Percentiles rank a stretch among this genome's conserved stretches.
Evolutionary conservation across 2,329 filamentous ascomycete genomes (phyloP).

Genomic region (Penicillium sp.): DNA sequence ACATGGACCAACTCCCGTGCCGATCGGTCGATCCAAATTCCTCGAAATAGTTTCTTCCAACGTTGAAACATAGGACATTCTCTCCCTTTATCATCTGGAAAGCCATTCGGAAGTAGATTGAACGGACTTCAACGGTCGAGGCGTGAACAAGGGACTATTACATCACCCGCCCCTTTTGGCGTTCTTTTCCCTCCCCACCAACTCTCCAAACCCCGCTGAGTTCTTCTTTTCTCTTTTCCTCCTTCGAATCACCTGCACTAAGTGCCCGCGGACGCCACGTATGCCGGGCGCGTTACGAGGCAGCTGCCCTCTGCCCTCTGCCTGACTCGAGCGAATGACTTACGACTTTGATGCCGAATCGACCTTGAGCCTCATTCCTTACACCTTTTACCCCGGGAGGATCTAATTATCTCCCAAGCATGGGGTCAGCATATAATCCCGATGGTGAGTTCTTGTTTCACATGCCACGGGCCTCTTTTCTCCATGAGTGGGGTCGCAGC

Average conservation of each 20-base stretch:
- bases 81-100: not conserved
- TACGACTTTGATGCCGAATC: slow-evolving; percentile 22
- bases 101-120: not conserved
- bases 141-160: slow-evolving; percentile 1
- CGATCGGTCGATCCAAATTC: slow-evolving; percentile 15
- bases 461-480: slow-evolving; percentile 13
- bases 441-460: slow-evolving; percentile 39
- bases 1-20: slow-evolving; percentile 13
- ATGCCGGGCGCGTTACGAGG: slow-evolving; percentile 34
- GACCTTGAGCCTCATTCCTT: slow-evolving; percentile 23
- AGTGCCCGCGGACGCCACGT: slow-evolving; percentile 26
- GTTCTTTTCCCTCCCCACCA: slow-evolving; percentile 13
- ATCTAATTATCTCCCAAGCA: slow-evolving; percentile 17
- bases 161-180: slow-evolving; percentile 12
- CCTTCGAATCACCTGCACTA: slow-evolving; percentile 9
- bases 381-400: slow-evolving; percentile 4
- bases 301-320: slow-evolving; percentile 32
- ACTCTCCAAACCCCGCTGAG: slow-evolving; percentile 1
- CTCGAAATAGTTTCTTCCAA: not conserved
- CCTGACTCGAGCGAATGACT: slow-evolving; percentile 31
- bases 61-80: not conserved
- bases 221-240: slow-evolving; percentile 7
- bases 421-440: slow-evolving; percentile 36
- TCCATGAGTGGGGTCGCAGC: not conserved
- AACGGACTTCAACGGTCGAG: not conserved